These are phyloP conservation scores for Lasiodiplodia citricola DNA, from an alignment of 2,329 filamentous ascomycete genomes.

Conservation along the genomic window DNA sequence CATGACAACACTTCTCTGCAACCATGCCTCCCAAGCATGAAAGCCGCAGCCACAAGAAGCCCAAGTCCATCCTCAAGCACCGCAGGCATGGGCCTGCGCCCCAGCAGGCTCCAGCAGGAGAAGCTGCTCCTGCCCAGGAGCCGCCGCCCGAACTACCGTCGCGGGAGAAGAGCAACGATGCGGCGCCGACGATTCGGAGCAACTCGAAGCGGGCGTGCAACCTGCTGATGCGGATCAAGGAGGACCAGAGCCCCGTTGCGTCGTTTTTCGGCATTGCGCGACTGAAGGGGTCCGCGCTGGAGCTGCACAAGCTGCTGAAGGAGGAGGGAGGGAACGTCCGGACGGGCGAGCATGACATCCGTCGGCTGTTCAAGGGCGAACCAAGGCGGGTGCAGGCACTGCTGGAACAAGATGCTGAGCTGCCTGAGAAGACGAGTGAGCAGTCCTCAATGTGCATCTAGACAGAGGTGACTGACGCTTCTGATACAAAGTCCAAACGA, in stretches of 20 bases:
- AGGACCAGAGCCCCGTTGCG: constrained; percentile 2
- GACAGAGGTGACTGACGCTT: neutral
- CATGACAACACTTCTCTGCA: neutral
- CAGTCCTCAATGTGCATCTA: too few relatives aligned
- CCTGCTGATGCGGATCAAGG: neutral
- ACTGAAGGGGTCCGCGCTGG: neutral
- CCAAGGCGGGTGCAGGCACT: neutral
- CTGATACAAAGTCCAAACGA: neutral
- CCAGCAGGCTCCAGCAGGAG: neutral
- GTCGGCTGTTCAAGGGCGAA: neutral
- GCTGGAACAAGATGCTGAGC: constrained; percentile 1
- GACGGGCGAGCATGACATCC: constrained; percentile 5
- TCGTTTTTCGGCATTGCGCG: constrained; percentile 10
- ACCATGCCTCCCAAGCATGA: constrained; percentile 8
- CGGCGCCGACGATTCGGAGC: neutral
- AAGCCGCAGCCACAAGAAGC: neutral
- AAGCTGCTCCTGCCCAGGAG: neutral
- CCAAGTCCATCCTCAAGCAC: constrained; percentile 6
- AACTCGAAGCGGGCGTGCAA: neutral
- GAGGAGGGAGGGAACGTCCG: neutral
- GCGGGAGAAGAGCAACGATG: neutral
- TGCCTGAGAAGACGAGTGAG: constrained; percentile 7
- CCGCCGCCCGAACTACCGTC: neutral
- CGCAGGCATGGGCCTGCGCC: neutral
- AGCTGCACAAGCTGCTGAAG: constrained; percentile 10